Base-by-base conservation (phyloP, 106 monocot species). In the Hemerocallis citrina region DNA sequence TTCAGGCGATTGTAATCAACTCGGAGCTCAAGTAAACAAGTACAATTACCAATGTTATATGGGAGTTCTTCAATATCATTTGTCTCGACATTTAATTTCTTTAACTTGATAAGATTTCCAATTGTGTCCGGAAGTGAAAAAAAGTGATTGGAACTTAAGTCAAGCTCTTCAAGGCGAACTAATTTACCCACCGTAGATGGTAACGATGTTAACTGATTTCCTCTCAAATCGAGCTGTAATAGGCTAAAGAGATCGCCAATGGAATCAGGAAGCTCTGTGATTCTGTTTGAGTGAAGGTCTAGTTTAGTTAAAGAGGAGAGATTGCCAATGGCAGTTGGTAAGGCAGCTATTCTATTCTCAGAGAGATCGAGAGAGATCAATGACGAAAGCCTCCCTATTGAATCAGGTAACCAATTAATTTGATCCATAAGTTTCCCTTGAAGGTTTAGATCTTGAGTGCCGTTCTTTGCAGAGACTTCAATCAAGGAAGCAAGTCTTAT, bases 51-150 rank as follows among this genome's bases (percentile, higher is more conserved):
- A 19, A 82, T 82, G 0, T 68, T 70, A 37, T 82, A 64, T 14
- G 82, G 82, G 10, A 82, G 64, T 55, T 82, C 82, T 55, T 82
- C 77, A 7, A 82, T 57, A 37, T 77, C 46, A 50, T 82, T 82
- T 31, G 68, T 69, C 16, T 74, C 77, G 16, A 82, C 37, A 41
- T 68, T 60, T 34, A 82, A 51, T 28, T 62, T 77, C 69, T 73
- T 77, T 57, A 82, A 63, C 35, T 58, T 76, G 27, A 48, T 40
- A 20, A 82, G 73, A 42, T 70, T 61, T 23, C 73, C 77, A 35
- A 77, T 68, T 16, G 39, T 23, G 42, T 76, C 76, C 0, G 82
- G 61, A 20, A 82, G 73, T 1, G 37, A 19, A 0, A 52, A 55
- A 5, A 82, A 31, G 10, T 23, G 63, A 30, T 82, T 82, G 4